Conservation (phyloP, 1,284 basidiomycete genomes). For the Puccinia triticina region DNA sequence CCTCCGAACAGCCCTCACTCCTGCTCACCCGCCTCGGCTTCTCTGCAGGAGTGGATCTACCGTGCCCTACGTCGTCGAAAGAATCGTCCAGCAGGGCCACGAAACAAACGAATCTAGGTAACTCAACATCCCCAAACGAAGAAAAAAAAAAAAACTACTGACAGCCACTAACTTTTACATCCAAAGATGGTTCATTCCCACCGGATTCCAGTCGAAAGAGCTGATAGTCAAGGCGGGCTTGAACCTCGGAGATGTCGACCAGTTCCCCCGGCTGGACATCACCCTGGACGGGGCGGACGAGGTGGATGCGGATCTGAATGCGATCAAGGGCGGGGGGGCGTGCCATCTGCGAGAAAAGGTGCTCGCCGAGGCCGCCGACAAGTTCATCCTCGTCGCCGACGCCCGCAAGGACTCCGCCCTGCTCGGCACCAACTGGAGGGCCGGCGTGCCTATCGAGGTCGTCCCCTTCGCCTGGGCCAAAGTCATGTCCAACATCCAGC, state of each 20-base stretch:
- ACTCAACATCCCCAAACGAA: neutral
- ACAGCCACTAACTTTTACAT: neutral
- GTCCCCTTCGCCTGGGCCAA: slow-evolving; percentile 93
- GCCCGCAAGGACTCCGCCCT: slow-evolving; percentile 70
- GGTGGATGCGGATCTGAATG: slow-evolving; percentile 73
- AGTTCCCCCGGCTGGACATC: slow-evolving; percentile 86
- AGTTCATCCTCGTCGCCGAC: slow-evolving; percentile 93
- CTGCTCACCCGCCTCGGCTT: slow-evolving; percentile 67
- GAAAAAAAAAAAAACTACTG: neutral
- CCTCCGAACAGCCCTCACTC: slow-evolving; percentile 61
- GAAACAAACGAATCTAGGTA: slow-evolving; percentile 70
- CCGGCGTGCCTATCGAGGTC: slow-evolving; percentile 93
- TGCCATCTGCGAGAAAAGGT: slow-evolving; percentile 98
- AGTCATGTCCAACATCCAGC: slow-evolving; percentile 61
- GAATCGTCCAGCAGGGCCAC: slow-evolving; percentile 81
- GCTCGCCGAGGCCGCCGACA: slow-evolving; percentile 89
- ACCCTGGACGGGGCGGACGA: slow-evolving; percentile 98
- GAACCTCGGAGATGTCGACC: slow-evolving; percentile 85
- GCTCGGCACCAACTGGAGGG: slow-evolving; percentile 58
- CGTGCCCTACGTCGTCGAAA: slow-evolving; percentile 94
- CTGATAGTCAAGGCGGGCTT: slow-evolving; percentile 83
- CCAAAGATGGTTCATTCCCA: slow-evolving; percentile 80
- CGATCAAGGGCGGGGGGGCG: slow-evolving; percentile 96
- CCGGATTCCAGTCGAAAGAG: slow-evolving; percentile 94
- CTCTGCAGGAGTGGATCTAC: slow-evolving; percentile 77